Conservation (phyloP, 176 grass and related monocot species). For the Phragmites australis region DNA sequence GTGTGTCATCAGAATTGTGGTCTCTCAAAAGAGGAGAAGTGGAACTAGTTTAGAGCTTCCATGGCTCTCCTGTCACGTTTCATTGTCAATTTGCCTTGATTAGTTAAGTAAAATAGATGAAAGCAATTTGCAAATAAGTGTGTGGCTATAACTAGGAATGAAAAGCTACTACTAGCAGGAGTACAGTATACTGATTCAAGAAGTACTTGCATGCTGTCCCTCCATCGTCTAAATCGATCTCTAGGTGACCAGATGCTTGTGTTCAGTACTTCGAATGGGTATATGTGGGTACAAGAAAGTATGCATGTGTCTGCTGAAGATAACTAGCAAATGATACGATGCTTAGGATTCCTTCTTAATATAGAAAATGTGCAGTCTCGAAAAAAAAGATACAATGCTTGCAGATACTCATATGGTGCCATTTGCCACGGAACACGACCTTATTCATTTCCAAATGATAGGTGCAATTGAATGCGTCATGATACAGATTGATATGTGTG, state of each 20-base stretch:
- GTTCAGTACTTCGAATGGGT: conserved; percentile 15
- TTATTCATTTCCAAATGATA: conserved; percentile 30
- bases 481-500: background rate
- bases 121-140: conserved; percentile 5
- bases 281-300: background rate
- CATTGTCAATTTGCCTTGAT: conserved; percentile 1
- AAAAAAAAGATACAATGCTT: no score
- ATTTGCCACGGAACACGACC: no score
- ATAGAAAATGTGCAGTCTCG: no score
- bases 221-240: background rate
- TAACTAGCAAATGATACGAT: background rate
- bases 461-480: conserved; percentile 12
- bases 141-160: conserved; percentile 12
- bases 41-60: conserved; percentile 39
- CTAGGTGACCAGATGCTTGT: background rate
- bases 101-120: background rate
- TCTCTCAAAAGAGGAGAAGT: conserved; percentile 57
- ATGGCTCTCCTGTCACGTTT: background rate
- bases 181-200: no score
- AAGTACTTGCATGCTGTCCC: conserved; percentile 8
- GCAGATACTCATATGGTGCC: background rate
- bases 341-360: background rate
- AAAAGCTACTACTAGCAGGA: background rate
- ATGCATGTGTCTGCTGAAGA: background rate
- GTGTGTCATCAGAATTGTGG: conserved; percentile 22